Evolutionary conservation across 257 asterid species (phyloP).

Genomic region (Solanum dulcamara): DNA sequence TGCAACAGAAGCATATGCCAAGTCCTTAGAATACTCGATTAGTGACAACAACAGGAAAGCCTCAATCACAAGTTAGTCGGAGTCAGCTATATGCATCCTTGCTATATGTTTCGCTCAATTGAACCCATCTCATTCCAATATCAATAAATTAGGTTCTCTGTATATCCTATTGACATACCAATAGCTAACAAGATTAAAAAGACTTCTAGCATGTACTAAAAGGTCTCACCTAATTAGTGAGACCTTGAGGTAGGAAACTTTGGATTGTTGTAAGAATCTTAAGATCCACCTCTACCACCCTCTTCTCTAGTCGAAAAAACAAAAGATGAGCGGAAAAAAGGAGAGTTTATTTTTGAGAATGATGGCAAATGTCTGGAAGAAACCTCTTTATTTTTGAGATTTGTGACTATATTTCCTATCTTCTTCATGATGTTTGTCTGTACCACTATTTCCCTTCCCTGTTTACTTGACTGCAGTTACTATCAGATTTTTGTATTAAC

Average conservation of each 20-base stretch:
- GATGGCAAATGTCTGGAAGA: neutral
- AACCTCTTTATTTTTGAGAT: neutral
- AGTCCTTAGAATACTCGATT: neutral
- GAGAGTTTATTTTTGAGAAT: neutral
- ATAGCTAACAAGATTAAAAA: neutral
- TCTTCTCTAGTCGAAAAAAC: neutral
- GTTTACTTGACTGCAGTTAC: neutral
- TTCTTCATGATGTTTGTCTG: neutral
- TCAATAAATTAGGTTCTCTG: neutral
- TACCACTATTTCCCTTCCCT: neutral
- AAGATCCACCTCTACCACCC: neutral
- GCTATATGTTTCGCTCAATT: neutral
- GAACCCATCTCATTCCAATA: neutral
- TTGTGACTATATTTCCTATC: neutral
- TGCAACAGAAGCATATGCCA: slow-evolving; percentile 5
- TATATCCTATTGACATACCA: neutral
- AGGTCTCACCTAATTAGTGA: neutral
- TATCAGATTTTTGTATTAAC: neutral
- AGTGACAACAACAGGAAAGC: neutral
- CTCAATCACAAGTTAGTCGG: neutral
- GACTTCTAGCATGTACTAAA: neutral
- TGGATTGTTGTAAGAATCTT: neutral
- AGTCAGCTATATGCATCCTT: neutral
- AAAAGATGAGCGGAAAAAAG: neutral
- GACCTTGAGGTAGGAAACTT: neutral